Evolutionary conservation across 2,329 filamentous ascomycete species (phyloP), one percentile per base, ranked within the genome.

Genomic region (Xylariomycetidae sp.): DNA sequence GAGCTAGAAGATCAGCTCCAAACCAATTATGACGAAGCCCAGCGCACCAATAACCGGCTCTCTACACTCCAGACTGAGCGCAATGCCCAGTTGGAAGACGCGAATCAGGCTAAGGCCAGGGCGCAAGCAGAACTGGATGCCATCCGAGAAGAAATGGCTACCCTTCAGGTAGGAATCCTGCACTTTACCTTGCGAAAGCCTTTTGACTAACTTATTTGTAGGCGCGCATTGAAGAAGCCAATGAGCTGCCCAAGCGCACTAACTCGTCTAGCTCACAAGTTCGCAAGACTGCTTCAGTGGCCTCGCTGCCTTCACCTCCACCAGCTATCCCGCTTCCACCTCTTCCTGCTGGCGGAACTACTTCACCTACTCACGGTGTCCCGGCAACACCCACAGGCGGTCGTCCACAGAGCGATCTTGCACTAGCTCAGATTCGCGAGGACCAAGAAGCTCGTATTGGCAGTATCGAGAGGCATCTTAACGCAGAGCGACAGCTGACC

Each of bases 1-100:
- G 90, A 98, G 63, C 80, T 98, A 5, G 92, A 98, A 62, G 90
- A 97, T 51, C 92, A 98, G 61, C 79, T 98, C 34, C 89, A 90
- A 55, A 87, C 76, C 57, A 96, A 92, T 64, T 98, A 88, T 61
- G 92, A 98, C 54, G 86, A 95, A 57, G 88, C 90, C 40, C 87
- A 96, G 54, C 70, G 79, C 39, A 81, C 82, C 10, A 88, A 78
- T 59, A 94, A 95, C 64, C 81, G 90, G 34, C 67, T 97, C 33
- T 96, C 89, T 33, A 82, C 85, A 30, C 70, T 90, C 30, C 82
- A 88, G 54, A 77, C 78, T 13, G 85, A 89, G 61, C 81, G 83
- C 30, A 77, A 81, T 40, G 70, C 72, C 33, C 81, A 89, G 50
- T 63, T 95, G 23, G 86, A 94, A 42, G 88, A 96, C 46, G 83